Conservation (phyloP, 2,329 filamentous ascomycete species). For the Phaeosphaeria sp. region DNA sequence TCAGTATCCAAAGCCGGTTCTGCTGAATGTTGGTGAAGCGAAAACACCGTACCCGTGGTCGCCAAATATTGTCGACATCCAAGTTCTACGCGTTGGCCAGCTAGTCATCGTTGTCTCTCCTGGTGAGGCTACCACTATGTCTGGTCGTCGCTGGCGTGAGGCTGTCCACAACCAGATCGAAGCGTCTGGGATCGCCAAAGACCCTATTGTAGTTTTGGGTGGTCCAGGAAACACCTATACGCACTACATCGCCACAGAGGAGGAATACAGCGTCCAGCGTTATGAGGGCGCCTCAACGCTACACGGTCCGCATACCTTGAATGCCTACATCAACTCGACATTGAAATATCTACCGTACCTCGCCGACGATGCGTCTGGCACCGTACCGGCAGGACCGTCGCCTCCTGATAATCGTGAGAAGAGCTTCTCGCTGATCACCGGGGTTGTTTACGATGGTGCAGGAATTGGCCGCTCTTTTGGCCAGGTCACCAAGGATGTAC, state of each 20-base stretch:
- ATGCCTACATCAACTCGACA: constrained; percentile 87
- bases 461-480: constrained; percentile 75
- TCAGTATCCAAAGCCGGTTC: constrained; percentile 81
- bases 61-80: constrained; percentile 89
- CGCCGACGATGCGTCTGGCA: constrained; percentile 44
- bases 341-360: constrained; percentile 75
- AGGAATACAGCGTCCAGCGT: constrained; percentile 83
- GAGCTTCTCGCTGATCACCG: constrained; percentile 81
- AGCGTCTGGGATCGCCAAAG: constrained; percentile 27
- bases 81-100: constrained; percentile 83
- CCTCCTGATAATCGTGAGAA: constrained; percentile 80
- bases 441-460: constrained; percentile 75
- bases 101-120: constrained; percentile 83
- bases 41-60: constrained; percentile 81
- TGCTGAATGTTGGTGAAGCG: constrained; percentile 88
- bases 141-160: constrained; percentile 82
- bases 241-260: constrained; percentile 78
- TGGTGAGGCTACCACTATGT: constrained; percentile 92
- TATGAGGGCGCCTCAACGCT: constrained; percentile 96
- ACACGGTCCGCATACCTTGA: constrained; percentile 80
- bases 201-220: constrained; percentile 75
- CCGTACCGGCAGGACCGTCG: constrained; percentile 60
- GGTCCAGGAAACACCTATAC: constrained; percentile 91
- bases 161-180: constrained; percentile 38
- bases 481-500: constrained; percentile 62